Evolutionary conservation across 2,329 filamentous ascomycete species (phyloP).

Genomic region (Dactylellina parvicollis): DNA sequence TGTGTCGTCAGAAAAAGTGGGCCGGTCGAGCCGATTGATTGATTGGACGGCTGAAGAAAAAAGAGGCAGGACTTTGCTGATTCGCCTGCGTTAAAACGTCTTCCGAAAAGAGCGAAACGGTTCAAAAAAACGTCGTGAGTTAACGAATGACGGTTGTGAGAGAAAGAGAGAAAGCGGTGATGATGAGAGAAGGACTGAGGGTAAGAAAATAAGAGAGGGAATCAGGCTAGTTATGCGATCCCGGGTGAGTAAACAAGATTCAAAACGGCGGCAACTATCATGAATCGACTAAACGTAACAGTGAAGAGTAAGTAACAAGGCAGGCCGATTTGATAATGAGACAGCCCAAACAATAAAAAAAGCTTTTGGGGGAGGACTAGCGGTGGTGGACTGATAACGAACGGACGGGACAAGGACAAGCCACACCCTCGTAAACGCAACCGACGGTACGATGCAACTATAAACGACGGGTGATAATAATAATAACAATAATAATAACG

Average conservation of each 20-base stretch:
- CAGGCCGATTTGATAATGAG: neutral
- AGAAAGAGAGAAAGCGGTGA: neutral
- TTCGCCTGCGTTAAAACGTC: neutral
- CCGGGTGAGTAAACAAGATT: too few relatives aligned
- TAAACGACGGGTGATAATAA: neutral
- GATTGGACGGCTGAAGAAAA: neutral
- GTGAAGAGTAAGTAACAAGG: neutral
- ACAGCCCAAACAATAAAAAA: neutral
- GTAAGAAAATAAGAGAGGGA: too few relatives aligned
- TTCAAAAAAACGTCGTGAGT: neutral
- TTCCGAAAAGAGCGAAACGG: neutral
- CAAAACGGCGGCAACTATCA: too few relatives aligned
- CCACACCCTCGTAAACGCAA: neutral
- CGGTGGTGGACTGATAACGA: neutral
- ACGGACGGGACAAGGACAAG: neutral
- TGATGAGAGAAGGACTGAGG: neutral
- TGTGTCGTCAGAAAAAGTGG: conserved; percentile 43
- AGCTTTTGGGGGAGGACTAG: neutral
- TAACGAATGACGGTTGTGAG: neutral
- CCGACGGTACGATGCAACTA: conserved; percentile 1
- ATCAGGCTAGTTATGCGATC: too few relatives aligned
- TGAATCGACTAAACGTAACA: too few relatives aligned
- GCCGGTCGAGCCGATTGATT: conserved; percentile 20
- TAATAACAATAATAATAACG: neutral
- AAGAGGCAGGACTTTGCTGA: neutral